Evolutionary conservation across 2,329 filamentous ascomycete species (phyloP).

Genomic region (Tetracladium maxilliforme): DNA sequence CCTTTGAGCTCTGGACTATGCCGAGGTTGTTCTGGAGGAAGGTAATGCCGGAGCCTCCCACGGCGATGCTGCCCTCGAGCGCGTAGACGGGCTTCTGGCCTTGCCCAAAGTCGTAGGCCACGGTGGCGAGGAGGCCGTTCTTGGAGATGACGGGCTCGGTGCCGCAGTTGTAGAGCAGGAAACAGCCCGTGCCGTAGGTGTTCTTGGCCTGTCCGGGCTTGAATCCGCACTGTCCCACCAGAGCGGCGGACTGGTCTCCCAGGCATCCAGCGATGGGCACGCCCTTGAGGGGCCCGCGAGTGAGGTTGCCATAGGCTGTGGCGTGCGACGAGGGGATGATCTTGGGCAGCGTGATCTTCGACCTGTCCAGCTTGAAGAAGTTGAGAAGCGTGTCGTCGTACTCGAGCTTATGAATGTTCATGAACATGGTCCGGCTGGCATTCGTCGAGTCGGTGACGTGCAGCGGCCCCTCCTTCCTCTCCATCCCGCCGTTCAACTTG

Average conservation of each 20-base stretch:
- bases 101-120: conserved; percentile 61
- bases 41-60: conserved; percentile 63
- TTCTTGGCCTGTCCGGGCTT: conserved; percentile 66
- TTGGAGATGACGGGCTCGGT: conserved; percentile 65
- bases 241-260: conserved; percentile 68
- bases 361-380: conserved; percentile 59
- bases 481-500: conserved; percentile 59
- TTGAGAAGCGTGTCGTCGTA: conserved; percentile 61
- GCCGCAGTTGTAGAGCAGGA: conserved; percentile 72
- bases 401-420: conserved; percentile 62
- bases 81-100: conserved; percentile 55
- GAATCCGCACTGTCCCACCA: conserved; percentile 71
- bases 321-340: conserved; percentile 62
- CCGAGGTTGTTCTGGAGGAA: conserved; percentile 53
- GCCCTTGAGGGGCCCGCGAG: conserved; percentile 46
- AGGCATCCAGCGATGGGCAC: conserved; percentile 62
- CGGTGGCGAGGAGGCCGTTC: conserved; percentile 62
- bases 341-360: conserved; percentile 58
- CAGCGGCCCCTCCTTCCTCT: conserved; percentile 44
- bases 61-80: conserved; percentile 63
- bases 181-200: conserved; percentile 76
- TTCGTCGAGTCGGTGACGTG: conserved; percentile 71
- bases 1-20: conserved; percentile 43
- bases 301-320: conserved; percentile 51
- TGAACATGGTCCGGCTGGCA: conserved; percentile 78